A percentile compares a stretch with the other conserved stretches of the same genome.
Conservation (phyloP, 2,329 filamentous ascomycete genomes). For the Tothia fuscella region DNA sequence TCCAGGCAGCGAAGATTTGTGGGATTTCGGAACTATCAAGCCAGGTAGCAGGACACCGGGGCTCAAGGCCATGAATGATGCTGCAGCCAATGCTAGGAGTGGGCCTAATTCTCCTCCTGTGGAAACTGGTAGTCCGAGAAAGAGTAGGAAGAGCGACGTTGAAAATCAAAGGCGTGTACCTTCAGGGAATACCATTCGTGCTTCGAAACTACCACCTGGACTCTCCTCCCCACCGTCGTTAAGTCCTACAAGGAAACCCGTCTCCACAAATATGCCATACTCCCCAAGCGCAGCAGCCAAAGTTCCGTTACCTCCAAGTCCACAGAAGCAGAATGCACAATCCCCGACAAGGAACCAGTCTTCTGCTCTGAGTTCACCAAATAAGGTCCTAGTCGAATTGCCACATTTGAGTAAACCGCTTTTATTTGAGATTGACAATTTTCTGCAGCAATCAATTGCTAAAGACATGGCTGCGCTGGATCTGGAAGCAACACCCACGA, state of each 20-base stretch:
- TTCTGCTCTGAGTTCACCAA: neutral
- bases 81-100: conserved; percentile 60
- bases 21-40: conserved; percentile 95
- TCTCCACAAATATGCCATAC: conserved; percentile 15
- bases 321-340: conserved; percentile 22
- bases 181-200: conserved; percentile 9
- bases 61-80: conserved; percentile 64
- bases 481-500: neutral
- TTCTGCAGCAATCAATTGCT: conserved; percentile 36
- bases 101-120: conserved; percentile 2
- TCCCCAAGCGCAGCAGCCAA: conserved; percentile 30
- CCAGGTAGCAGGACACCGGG: conserved; percentile 46
- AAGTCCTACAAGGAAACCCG: conserved; percentile 28
- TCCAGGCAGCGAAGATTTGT: conserved; percentile 72
- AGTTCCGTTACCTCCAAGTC: conserved; percentile 34
- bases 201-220: conserved; percentile 1
- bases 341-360: neutral
- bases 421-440: conserved; percentile 30
- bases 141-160: conserved; percentile 7
- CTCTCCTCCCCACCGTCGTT: conserved; percentile 18
- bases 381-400: neutral
- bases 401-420: conserved; percentile 19
- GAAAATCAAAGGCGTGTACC: conserved; percentile 10
- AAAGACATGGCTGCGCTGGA: conserved; percentile 26
- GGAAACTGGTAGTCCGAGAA: conserved; percentile 9